Evolutionary conservation across 2,329 filamentous ascomycete species (phyloP).

Genomic region (Alternaria hordeiaustralica): DNA sequence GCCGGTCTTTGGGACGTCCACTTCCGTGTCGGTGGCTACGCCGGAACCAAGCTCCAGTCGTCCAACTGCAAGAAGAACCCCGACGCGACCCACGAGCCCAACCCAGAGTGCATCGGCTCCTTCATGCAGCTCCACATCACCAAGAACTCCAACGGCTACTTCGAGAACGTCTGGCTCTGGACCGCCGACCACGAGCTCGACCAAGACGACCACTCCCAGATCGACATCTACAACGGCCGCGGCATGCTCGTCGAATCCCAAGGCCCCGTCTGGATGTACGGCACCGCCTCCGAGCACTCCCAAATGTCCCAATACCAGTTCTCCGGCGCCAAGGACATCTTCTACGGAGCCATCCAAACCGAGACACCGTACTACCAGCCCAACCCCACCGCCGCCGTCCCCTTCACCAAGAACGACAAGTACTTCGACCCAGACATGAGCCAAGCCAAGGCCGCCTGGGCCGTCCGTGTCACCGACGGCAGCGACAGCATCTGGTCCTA

Average conservation of each 20-base stretch:
- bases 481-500: conserved; percentile 53
- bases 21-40: conserved; percentile 86
- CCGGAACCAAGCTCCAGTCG: conserved; percentile 82
- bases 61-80: conserved; percentile 81
- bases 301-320: conserved; percentile 76
- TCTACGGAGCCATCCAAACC: conserved; percentile 70
- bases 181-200: conserved; percentile 90
- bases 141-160: conserved; percentile 68
- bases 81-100: conserved; percentile 64
- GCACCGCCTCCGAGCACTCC: conserved; percentile 70
- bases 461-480: conserved; percentile 50
- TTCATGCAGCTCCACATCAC: conserved; percentile 69
- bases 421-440: conserved; percentile 55
- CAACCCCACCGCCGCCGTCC: conserved; percentile 64
- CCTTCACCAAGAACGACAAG: conserved; percentile 58
- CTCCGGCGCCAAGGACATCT: conserved; percentile 65
- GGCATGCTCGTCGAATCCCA: conserved; percentile 80
- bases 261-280: conserved; percentile 77
- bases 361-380: conserved; percentile 77
- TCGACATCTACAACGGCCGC: conserved; percentile 86
- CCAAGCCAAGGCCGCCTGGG: conserved; percentile 53
- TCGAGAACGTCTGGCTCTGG: conserved; percentile 93
- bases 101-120: conserved; percentile 73
- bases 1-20: conserved; percentile 95
- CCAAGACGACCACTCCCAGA: conserved; percentile 71